Percentiles rank a stretch among this genome's conserved stretches.
Evolutionary conservation across 768 basidiomycete species (phyloP).

Genomic region (Trametopsis cervina): DNA sequence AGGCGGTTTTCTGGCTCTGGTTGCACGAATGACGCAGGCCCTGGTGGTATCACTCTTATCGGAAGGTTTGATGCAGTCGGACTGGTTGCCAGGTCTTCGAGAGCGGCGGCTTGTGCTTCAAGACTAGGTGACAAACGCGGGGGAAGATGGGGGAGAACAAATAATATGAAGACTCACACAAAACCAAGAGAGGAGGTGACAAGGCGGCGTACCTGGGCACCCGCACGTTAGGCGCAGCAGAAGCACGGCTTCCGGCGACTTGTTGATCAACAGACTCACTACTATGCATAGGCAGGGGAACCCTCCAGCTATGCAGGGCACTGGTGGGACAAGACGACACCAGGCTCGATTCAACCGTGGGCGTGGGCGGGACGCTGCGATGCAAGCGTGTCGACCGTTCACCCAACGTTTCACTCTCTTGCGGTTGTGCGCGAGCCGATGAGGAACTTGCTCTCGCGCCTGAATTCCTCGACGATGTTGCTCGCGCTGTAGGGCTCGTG

Average conservation of each 20-base stretch:
- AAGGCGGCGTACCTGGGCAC: slow-evolving; percentile 11
- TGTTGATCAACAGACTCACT: slow-evolving; percentile 1
- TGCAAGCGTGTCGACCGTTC: slow-evolving; percentile 6
- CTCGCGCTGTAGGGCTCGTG: slow-evolving; percentile 4
- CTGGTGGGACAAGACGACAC: slow-evolving; percentile 6
- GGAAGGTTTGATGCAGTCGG: no score
- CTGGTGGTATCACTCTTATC: slow-evolving; percentile 31
- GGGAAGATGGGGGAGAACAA: neutral
- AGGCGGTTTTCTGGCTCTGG: slow-evolving; percentile 25
- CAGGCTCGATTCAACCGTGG: slow-evolving; percentile 7
- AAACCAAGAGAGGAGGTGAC: neutral
- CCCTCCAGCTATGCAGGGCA: slow-evolving; percentile 10
- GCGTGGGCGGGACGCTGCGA: slow-evolving; percentile 6
- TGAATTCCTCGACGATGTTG: slow-evolving; percentile 2
- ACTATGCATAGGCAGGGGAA: neutral
- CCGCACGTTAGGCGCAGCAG: neutral
- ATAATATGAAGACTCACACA: slow-evolving; percentile 11
- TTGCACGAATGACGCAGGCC: slow-evolving; percentile 42
- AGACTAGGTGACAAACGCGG: neutral
- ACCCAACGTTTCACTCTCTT: slow-evolving; percentile 2
- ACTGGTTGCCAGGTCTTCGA: no score
- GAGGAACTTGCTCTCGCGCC: neutral
- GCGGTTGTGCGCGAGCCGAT: slow-evolving; percentile 1
- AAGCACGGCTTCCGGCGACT: slow-evolving; percentile 1
- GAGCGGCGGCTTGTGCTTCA: neutral